phyloP scores from a whole-genome alignment of 345 rosid species.

The Arabis hirsuta region DNA sequence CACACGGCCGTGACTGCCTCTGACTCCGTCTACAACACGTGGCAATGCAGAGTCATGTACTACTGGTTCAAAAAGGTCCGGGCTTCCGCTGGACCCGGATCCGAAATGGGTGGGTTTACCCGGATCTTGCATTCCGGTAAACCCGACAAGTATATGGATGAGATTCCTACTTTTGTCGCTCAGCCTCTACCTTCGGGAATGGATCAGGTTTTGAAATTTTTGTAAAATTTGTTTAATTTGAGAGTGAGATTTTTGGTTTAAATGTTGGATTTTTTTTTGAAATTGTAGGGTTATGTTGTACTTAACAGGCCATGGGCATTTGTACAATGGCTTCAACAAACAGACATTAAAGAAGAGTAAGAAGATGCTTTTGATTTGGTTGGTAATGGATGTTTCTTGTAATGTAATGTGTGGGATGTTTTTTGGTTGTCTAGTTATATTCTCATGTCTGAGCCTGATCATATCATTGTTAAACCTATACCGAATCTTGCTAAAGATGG shows the following conservation, averaged over 20 bases:
- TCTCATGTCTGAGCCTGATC: conserved; percentile 98
- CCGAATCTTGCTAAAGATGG: conserved; percentile 89
- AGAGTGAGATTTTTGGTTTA: neutral
- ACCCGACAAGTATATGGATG: conserved; percentile 82
- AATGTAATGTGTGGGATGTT: too few relatives aligned
- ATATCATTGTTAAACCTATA: conserved; percentile 88
- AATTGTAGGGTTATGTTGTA: conserved; percentile 85
- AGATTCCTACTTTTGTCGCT: conserved; percentile 97
- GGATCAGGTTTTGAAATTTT: conserved; percentile 72
- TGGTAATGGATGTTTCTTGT: neutral
- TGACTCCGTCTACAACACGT: conserved; percentile 87
- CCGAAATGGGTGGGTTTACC: conserved; percentile 95
- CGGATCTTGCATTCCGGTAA: conserved; percentile 96
- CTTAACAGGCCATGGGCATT: conserved; percentile 99
- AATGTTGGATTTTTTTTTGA: neutral
- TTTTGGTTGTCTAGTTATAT: conserved; percentile 58
- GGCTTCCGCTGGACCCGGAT: conserved; percentile 59
- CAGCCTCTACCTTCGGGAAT: conserved; percentile 88
- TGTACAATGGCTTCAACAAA: conserved; percentile 94
- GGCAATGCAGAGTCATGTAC: conserved; percentile 99
- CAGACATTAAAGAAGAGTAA: conserved; percentile 92
- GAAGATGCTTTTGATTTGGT: conserved; percentile 22
- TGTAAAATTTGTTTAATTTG: neutral
- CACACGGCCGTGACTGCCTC: conserved; percentile 99
- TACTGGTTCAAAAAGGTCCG: conserved; percentile 93